Evolutionary conservation across 768 basidiomycete species (phyloP).

Genomic region (Kwoniella pini): DNA sequence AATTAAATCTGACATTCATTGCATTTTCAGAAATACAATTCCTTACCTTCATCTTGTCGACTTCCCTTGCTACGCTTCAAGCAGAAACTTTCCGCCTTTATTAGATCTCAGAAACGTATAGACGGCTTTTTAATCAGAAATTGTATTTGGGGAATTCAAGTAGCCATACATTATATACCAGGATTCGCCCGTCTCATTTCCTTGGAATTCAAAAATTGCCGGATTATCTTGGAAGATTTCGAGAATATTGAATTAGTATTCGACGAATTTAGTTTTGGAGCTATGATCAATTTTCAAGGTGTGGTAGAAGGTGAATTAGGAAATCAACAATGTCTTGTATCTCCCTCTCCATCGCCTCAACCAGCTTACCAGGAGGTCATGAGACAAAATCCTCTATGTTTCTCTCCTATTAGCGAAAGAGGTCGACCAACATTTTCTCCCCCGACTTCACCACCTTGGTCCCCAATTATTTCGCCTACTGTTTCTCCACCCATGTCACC

Average conservation of each 20-base stretch:
- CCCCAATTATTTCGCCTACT: conserved; percentile 8
- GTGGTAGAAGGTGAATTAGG: conserved; percentile 5
- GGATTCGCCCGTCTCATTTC: conserved; percentile 28
- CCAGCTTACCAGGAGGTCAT: conserved; percentile 4
- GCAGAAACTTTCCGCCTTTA: neutral
- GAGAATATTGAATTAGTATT: conserved; percentile 20
- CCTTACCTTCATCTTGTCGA: neutral
- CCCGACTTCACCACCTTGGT: conserved; percentile 1
- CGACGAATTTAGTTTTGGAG: conserved; percentile 17
- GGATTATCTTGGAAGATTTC: conserved; percentile 24
- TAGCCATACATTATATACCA: conserved; percentile 39
- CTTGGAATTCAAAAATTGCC: conserved; percentile 19
- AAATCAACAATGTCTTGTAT: neutral
- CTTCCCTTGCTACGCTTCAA: neutral
- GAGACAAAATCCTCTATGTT: conserved; percentile 15
- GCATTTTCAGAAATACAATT: no score
- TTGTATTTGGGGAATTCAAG: conserved; percentile 19
- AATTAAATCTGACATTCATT: neutral
- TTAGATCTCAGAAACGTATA: neutral
- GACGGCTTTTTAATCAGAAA: neutral
- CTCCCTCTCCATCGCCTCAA: conserved; percentile 11
- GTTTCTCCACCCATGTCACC: conserved; percentile 14
- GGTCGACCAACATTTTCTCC: conserved; percentile 11
- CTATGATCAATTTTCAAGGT: conserved; percentile 29
- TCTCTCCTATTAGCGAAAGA: conserved; percentile 2